Conservation (phyloP, 2,329 filamentous ascomycete genomes). For the Helminthosporium solani region DNA sequence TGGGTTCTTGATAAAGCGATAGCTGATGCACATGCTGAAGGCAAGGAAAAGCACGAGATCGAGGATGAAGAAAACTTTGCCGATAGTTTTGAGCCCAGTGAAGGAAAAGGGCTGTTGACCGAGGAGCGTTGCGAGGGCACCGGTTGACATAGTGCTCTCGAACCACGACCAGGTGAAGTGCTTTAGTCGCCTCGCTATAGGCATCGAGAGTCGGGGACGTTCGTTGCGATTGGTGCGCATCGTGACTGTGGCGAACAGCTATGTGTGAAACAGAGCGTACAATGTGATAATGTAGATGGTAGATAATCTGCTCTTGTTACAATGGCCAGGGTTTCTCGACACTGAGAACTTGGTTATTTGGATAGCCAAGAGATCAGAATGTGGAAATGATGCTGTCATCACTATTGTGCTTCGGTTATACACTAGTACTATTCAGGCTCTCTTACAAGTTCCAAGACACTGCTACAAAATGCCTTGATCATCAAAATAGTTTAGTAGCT, state of each 20-base stretch:
- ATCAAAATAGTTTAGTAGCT: too few species aligned
- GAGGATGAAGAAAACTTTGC: conserved; percentile 64
- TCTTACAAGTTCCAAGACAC: too few species aligned
- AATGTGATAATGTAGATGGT: background rate
- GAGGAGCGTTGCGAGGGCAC: conserved; percentile 64
- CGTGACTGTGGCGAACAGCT: background rate
- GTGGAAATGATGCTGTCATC: background rate
- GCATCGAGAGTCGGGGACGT: background rate
- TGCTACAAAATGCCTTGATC: too few species aligned
- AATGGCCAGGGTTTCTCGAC: too few species aligned
- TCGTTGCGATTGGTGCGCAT: background rate
- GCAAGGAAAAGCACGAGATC: conserved; percentile 65
- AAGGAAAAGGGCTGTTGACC: conserved; percentile 61
- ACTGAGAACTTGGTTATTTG: too few species aligned
- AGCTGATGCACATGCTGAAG: conserved; percentile 60
- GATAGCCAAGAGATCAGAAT: background rate
- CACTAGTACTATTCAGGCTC: background rate
- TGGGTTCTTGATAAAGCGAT: conserved; percentile 55
- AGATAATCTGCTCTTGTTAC: background rate
- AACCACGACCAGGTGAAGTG: conserved; percentile 62
- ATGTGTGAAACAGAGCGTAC: background rate
- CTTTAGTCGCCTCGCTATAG: conserved; percentile 16
- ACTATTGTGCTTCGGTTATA: too few species aligned
- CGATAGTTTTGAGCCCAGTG: conserved; percentile 61
- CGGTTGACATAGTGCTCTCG: conserved; percentile 72